Percentiles rank a stretch among this genome's conserved stretches.
Conservation (phyloP, 768 basidiomycete species). For the Hericium alpestre region DNA sequence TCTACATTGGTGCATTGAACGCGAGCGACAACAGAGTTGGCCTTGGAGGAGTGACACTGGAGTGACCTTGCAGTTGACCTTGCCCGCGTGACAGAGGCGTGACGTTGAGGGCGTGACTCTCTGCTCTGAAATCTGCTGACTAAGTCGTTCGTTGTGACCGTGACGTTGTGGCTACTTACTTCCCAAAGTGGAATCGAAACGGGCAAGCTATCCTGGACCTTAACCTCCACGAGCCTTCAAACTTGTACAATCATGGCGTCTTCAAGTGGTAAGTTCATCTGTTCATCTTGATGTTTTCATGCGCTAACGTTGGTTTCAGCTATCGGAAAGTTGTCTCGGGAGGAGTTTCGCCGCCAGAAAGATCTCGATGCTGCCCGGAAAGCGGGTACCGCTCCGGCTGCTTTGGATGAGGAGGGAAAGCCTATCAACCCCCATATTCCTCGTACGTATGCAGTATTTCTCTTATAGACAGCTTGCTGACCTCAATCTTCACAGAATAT, state of each 20-base stretch:
- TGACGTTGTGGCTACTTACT: no score
- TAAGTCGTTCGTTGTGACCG: no score
- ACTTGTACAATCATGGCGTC: constrained; percentile 11
- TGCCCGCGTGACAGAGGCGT: no score
- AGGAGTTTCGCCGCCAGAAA: constrained; percentile 91
- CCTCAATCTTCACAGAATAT: constrained; percentile 52
- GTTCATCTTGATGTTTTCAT: neutral
- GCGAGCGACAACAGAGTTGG: no score
- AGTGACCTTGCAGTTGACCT: no score
- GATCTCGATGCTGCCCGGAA: constrained; percentile 97
- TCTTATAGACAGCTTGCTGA: neutral
- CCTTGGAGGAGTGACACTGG: no score
- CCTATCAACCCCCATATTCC: constrained; percentile 99
- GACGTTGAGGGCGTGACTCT: no score
- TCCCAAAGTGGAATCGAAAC: no score
- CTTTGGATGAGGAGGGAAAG: constrained; percentile 87
- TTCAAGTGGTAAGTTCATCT: constrained; percentile 10
- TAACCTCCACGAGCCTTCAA: neutral
- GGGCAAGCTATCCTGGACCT: neutral
- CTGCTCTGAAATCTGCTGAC: no score
- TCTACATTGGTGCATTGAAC: no score
- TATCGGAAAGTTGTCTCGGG: constrained; percentile 80
- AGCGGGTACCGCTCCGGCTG: constrained; percentile 95
- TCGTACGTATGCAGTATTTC: constrained; percentile 39
- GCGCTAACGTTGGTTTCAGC: constrained; percentile 16